Evolutionary conservation across 1,139 yeast genomes (phyloP), one percentile per base, ranked within the genome.

Genomic region (Sugiyamaella castrensis): DNA sequence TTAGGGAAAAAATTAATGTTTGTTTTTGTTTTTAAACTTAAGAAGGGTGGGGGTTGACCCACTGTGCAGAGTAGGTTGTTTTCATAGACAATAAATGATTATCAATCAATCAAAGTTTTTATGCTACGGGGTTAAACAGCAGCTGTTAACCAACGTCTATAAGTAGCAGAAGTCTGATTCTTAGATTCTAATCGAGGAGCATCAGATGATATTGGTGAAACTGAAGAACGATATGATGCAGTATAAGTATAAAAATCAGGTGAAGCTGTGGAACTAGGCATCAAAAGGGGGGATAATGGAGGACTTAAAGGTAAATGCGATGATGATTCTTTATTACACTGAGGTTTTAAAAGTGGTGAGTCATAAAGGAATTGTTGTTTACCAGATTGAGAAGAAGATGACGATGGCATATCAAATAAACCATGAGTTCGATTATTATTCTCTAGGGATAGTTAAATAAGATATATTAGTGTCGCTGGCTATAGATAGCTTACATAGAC

Each of bases 261-360:
- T 8, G 53, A 37, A n/a, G 55, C 28, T 8, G 46, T 36, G 15
- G 31, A 43, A 56, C 43, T 54, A 13, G 46, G 40, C 36, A 43
- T 55, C 40, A 57, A 41, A 37, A 57, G 52, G 11, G 62, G 62
- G 2, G 60, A 55, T 7, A 54, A 48, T 7, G 53, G 50, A 7
- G 55, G 56, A 40, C 51, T 49, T 5, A 19, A 19, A n/a, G 49
- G 52, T 41, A 44, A 41, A 36, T 40, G 31, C 28, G 37, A n/a
- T 45, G 49, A 24, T 40, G 37, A 30, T 12, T 34, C 15, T 28
- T 34, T 31, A 28, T 33, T 37, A 13, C 36, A 34, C 47, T 51
- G 58, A 27, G 56, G 61, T 33, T 39, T 47, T 32, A 62, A 58
- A 47, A 60, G 46, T 13, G 68, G 68, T 26, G 63, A 57, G 7